Base-by-base conservation (phyloP, 805 yeast species). In the Candida glaebosa region DNA sequence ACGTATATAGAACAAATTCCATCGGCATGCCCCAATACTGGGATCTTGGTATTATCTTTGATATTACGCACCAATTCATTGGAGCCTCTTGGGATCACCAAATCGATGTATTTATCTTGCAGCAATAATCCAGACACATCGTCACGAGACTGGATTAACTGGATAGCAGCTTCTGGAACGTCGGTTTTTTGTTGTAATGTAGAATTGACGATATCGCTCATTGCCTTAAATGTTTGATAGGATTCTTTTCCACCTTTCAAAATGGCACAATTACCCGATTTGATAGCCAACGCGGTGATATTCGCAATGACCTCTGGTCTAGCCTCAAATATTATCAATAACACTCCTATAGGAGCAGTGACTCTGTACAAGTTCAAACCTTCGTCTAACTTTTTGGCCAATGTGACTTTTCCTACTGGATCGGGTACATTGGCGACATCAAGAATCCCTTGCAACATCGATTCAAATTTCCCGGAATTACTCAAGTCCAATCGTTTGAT, bases 241-340 rank as follows among this genome's bases (percentile, higher is more conserved):
- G 95, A 84, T 63, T 93, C 99, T 61, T 89, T 91, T 44, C 99
- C 99, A 52, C 99, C 99, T 65, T 93, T 93, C 57, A 93, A 74
- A 43, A 93, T 93, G 38, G 97, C 99, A 6, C 97, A 86, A 60
- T 93, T 93, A 37, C 97, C 98, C 2, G 96, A 88, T 62, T 95
- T 93, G 59, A 93, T 82, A 15, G 98, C 96, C 54, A 93, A 73
- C 0, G 99, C 93, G 10, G 96, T 84, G 56, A 93, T 93, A 60
- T 93, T 95, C 41, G 99, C 99, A 69, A 93, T 93, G 8, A 93
- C 99, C 61, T 93, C 99, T 30, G 99, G 99, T 56, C 99, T 78
- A 22, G 96, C 81, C 65, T 93, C 99, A 61, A 93, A 93, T 41
- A 93, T 95, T 35, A 93, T 89, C 46, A 93, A 71, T 34, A 93